Conservation (phyloP, 805 yeast species). For the Kregervanrija delftensis region DNA sequence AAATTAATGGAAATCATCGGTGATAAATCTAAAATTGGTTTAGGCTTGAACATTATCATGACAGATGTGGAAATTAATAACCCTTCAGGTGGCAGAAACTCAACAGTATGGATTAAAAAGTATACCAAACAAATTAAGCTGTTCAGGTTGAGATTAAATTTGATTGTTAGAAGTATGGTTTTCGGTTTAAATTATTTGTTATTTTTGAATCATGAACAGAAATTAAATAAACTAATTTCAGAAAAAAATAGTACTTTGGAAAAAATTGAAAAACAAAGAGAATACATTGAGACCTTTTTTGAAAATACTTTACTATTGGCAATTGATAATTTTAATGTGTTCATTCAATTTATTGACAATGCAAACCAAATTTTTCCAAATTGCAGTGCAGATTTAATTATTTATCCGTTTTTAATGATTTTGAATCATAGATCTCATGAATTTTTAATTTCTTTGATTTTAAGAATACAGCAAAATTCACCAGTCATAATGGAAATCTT, state of each 20-base stretch:
- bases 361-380: slow-evolving; percentile 22
- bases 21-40: slow-evolving; percentile 23
- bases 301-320: slow-evolving; percentile 30
- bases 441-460: slow-evolving; percentile 47
- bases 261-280: slow-evolving; percentile 26
- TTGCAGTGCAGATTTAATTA: slow-evolving; percentile 39
- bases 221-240: slow-evolving; percentile 25
- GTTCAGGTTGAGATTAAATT: slow-evolving; percentile 25
- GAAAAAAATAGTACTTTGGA: slow-evolving; percentile 24
- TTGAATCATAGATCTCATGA: slow-evolving; percentile 52
- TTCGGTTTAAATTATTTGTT: slow-evolving; percentile 44
- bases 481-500: slow-evolving; percentile 29
- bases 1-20: slow-evolving; percentile 24
- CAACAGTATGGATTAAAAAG: slow-evolving; percentile 12
- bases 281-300: slow-evolving; percentile 27
- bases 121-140: slow-evolving; percentile 22
- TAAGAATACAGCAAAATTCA: slow-evolving; percentile 36
- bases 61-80: slow-evolving; percentile 11
- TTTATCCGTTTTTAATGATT: slow-evolving; percentile 44
- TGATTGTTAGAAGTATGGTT: slow-evolving; percentile 38
- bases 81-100: slow-evolving; percentile 11
- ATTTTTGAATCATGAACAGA: slow-evolving; percentile 32
- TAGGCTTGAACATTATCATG: slow-evolving; percentile 19
- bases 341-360: slow-evolving; percentile 27
- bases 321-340: slow-evolving; percentile 31